Base-by-base conservation (phyloP, 768 basidiomycete species). In the Tricholoma sp. region DNA sequence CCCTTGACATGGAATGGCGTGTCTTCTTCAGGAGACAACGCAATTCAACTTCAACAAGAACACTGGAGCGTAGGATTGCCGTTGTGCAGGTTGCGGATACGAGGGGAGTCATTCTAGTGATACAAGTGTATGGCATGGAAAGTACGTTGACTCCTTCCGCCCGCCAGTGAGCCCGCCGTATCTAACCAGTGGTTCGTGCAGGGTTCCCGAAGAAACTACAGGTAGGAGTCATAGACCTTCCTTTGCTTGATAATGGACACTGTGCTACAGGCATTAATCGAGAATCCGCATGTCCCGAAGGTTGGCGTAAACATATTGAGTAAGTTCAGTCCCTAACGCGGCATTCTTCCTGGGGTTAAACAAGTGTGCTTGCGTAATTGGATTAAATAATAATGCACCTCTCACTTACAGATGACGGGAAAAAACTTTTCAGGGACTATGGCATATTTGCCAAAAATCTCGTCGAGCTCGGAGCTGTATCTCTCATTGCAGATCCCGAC, bases 391-490 rank as follows among this genome's bases (percentile, higher is more conserved):
- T 6, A 41, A 32, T 32, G 6, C 10, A 22, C 7, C 1, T 31
- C 21, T 29, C 12, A 27, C 6, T 34, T 37, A 31, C 54, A 75
- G 74, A 68, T 54, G 75, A 76, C 49, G 75, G 72, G 12, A 69
- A 63, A 55, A 76, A 76, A 54, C 61, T 75, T 2, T 74, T 72
- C 55, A 60, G 67, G 27, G 74, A 76, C 56, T 74, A 73, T 57
- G 75, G 75, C 2, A 66, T 75, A n/a, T 57, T 74, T 41, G 64
- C 67, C 19, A 64, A 66, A 35, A 69, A 68, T 27, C 63, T 75
- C 0, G 64, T 76, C 7, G 75, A 76, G 58, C 71, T 76, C 1
- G 73, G 72, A 3, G 62, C 59, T 11, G 55, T 75, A 1, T 70
- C 72, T 8, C 51, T 61, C 2, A 60, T 67, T 16, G 74, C 68